phyloP scores from a whole-genome alignment of 2,329 filamentous ascomycete genomes.

The Pyricularia sp. region DNA sequence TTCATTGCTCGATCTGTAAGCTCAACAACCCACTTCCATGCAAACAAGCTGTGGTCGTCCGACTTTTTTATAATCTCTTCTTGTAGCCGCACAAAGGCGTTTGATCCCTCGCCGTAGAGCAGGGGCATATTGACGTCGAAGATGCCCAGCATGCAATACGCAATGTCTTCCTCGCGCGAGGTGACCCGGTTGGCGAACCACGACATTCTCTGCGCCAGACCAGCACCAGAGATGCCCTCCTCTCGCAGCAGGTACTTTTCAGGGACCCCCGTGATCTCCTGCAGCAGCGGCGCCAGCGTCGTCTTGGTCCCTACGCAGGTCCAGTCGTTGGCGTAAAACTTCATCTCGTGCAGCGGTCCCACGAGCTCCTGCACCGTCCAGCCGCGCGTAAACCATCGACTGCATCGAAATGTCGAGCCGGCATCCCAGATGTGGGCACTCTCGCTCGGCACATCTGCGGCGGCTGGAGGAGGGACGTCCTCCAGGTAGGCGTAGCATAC shows the following conservation, averaged over 20 bases:
- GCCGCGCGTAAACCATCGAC: conserved; percentile 26
- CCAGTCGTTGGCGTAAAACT: conserved; percentile 19
- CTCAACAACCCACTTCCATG: not conserved
- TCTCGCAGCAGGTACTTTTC: not conserved
- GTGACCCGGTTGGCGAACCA: conserved; percentile 17
- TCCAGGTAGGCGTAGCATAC: conserved; percentile 6
- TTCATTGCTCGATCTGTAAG: not conserved
- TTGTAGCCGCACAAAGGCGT: conserved; percentile 16
- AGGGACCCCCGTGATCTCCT: not conserved
- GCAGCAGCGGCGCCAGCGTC: not conserved
- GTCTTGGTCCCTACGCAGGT: conserved; percentile 13
- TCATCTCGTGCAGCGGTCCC: conserved; percentile 19
- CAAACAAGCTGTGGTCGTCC: conserved; percentile 9
- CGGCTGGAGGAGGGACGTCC: conserved; percentile 1
- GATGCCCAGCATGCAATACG: conserved; percentile 19
- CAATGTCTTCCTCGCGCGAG: conserved; percentile 15
- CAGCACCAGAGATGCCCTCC: not conserved
- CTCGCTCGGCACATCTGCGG: not conserved
- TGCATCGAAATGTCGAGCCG: not conserved
- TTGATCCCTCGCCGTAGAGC: conserved; percentile 18
- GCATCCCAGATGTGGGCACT: not conserved
- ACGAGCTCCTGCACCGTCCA: conserved; percentile 57
- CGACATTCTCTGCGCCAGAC: conserved; percentile 13
- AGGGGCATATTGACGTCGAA: conserved; percentile 19
- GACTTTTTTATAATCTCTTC: conserved; percentile 15